Base-by-base conservation (phyloP, 768 basidiomycete species). In the Solioccasus polychromus region DNA sequence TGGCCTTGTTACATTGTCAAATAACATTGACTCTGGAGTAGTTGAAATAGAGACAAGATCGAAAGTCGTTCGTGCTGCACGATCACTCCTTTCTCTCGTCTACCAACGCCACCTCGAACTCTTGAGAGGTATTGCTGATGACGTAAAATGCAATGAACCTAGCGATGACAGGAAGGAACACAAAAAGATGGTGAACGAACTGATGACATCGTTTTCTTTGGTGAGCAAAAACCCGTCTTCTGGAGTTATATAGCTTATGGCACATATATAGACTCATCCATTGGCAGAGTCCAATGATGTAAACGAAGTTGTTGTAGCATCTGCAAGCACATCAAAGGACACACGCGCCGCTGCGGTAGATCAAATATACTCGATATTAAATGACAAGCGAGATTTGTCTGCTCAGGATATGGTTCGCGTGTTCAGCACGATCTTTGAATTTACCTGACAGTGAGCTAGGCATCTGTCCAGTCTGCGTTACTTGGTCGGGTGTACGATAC, bases 401-500 rank as follows among this genome's bases (percentile, higher is more conserved):
- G 46, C 63, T 12, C 54, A 59, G 1, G 79, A 84, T 22, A 39
- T 70, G 56, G 61, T 61, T 38, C 6, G 57, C 10, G 2, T 24
- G 29, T 46, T 23, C 23, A 23, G 0, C n/a, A 29, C 36, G 5
- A 11, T 9, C 14, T n/a, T 29, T 25, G 35, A 15, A 20, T 29
- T 39, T 34, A 9, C 35, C 28, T 54, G 43, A 62, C 20, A 6
- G 8, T 40, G 11, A 39, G 28, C 3, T 32, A 85, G 85, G 70
- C 75, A 46, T 74, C 83, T 3, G 66, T 85, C 17, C 72, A 71
- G n/a, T 73, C 78, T 2, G 82, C 85, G 0, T 67, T 97, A 5
- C 61, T 85, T 24, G 76, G 82, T 12, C 81, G 89, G 2, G 67
- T 90, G 4, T 75, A 82, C 39, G 92, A 95, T 54, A 71, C 75